Evolutionary conservation across 208 protist genomes (phyloP), one percentile per base, ranked within the genome.

Genomic region (Blechomonas ayalai): DNA sequence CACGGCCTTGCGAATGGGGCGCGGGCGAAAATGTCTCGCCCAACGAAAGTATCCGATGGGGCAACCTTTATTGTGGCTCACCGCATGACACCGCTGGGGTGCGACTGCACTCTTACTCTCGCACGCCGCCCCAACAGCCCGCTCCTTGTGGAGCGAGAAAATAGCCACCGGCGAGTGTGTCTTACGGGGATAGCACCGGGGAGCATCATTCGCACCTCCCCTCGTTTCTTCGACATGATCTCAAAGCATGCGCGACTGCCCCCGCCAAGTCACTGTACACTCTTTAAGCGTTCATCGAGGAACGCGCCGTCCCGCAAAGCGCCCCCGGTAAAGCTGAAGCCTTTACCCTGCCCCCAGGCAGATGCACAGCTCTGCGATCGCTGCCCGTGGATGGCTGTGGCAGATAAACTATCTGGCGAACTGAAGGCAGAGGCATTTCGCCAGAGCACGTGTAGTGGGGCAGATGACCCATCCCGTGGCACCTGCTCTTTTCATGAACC

Each of bases 341-440:
- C 52, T 4, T 28, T 74, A 12, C 52, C 71, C 8, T 86, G 77
- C 22, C 33, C 39, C 1, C 52, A 60, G 16, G 67, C 69, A 4
- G 55, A 47, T 8, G 24, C 33, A 20, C 55, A 29, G 6, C 8
- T 16, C 4, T 92, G 83, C 37, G 9, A n/a, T 22, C 63, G 65
- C 3, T 89, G 79, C 50, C 83, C 79, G 20, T 92, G 83, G 83
- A 86, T 89, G 73, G 62, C 63, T 5, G 32, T 44, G 4, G 42
- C 53, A 4, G 24, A 27, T 2, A 24, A 47, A 7, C 56, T 67
- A n/a, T 60, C 69, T 9, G 48, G 46, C 19, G 62, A 59, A 6
- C 47, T 69, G 45, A 80, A 77, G 19, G 35, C 65, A 9, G 57
- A 67, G 24, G 16, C 51, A 25, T 33, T 73, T 3, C 56, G 42